Evolutionary conservation across 2,329 filamentous ascomycete species (phyloP).

Genomic region (Fusarium continuum): DNA sequence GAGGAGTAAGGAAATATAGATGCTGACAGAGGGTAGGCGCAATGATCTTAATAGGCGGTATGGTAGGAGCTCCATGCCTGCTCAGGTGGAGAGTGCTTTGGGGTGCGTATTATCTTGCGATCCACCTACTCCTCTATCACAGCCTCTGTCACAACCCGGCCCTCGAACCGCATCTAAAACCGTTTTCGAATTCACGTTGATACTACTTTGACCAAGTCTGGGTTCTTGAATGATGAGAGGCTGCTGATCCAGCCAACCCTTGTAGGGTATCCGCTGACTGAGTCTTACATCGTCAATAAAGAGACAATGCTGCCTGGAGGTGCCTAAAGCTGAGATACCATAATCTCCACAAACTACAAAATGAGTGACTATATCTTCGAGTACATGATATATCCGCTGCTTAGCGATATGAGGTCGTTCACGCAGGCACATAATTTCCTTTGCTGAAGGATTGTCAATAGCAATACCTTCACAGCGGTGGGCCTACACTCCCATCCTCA

Average conservation of each 20-base stretch:
- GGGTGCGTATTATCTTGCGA: too few species aligned
- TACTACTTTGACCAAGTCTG: neutral
- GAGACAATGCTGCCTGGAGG: neutral
- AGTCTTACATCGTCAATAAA: neutral
- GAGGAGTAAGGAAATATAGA: neutral
- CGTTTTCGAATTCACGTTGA: neutral
- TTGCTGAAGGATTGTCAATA: accelerated
- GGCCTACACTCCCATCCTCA: too few species aligned
- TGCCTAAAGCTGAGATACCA: neutral
- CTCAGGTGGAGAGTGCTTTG: too few species aligned
- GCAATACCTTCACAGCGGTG: too few species aligned
- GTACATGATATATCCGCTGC: neutral
- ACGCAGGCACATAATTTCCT: neutral
- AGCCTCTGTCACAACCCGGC: neutral
- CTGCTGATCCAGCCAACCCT: neutral
- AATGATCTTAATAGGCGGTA: neutral
- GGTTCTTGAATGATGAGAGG: neutral
- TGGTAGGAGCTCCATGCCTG: too few species aligned
- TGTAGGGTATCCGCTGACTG: neutral
- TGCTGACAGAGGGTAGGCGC: neutral
- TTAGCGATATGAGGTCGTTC: neutral
- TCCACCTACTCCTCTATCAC: neutral
- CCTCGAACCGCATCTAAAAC: neutral
- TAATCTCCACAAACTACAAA: accelerated
- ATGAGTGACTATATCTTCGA: neutral